phyloP scores from a whole-genome alignment of 495 filamentous ascomycete genomes.

The Xylaria palmicola region DNA sequence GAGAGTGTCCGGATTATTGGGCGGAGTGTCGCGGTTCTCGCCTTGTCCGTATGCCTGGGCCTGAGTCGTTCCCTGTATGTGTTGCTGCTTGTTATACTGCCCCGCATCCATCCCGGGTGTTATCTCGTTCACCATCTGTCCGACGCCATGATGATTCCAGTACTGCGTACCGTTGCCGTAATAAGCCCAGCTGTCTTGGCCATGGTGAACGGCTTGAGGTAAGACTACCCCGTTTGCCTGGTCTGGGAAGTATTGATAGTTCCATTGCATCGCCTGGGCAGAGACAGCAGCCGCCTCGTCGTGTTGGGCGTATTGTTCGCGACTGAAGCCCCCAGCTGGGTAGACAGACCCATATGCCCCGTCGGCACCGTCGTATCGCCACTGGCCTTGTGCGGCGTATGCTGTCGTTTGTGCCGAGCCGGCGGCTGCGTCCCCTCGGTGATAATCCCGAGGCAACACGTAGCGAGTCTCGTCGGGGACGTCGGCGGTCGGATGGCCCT shows the following conservation, averaged over 20 bases:
- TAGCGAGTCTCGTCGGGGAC: conserved; percentile 4
- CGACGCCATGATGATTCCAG: conserved; percentile 5
- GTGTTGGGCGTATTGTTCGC: not conserved
- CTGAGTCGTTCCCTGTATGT: not conserved
- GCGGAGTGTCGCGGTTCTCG: not conserved
- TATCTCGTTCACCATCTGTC: not conserved
- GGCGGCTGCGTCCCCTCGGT: not conserved
- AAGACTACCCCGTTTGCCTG: not conserved
- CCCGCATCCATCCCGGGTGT: not conserved
- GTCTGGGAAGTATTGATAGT: not conserved
- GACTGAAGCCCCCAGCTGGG: not conserved
- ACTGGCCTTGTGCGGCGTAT: not conserved
- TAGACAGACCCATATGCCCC: not conserved
- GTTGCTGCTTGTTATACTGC: not conserved
- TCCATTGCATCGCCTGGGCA: not conserved
- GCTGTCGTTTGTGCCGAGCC: not conserved
- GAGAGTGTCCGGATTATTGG: not conserved
- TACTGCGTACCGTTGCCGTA: conserved; percentile 7
- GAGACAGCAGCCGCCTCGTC: not conserved
- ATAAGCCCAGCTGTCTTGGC: not conserved
- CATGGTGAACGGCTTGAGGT: not conserved
- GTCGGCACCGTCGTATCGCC: conserved; percentile 1
- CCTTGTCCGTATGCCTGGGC: not conserved
- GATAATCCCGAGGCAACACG: not conserved
- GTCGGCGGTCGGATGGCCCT: not conserved